Evolutionary conservation across 371 early-diverging fungal genomes (phyloP).

Genomic region (Syncephalastrum monosporum): DNA sequence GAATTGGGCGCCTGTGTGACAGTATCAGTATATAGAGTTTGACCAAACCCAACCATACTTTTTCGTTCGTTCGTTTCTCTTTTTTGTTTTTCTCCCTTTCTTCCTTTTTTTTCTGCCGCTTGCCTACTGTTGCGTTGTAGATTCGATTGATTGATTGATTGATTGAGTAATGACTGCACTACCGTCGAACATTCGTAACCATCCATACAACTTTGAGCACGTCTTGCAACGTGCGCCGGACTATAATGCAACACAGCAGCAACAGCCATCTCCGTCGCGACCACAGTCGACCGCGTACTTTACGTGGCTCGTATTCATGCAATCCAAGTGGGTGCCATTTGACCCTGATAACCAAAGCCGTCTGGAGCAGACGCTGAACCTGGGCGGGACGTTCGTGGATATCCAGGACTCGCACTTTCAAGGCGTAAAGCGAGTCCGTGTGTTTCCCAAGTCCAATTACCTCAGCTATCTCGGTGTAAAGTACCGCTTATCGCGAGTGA

Average conservation of each 20-base stretch:
- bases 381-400: slow-evolving; percentile 52
- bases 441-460: slow-evolving; percentile 49
- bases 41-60: slow-evolving; percentile 7
- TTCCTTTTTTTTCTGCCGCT: slow-evolving; percentile 4
- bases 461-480: slow-evolving; percentile 47
- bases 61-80: slow-evolving; percentile 9
- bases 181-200: slow-evolving; percentile 32
- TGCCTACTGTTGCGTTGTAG: not conserved
- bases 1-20: not conserved
- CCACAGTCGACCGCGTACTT: slow-evolving; percentile 23
- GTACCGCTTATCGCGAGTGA: slow-evolving; percentile 47
- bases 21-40: not conserved
- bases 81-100: not conserved
- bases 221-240: slow-evolving; percentile 30
- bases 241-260: slow-evolving; percentile 12
- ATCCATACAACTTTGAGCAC: slow-evolving; percentile 42
- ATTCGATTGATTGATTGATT: not conserved
- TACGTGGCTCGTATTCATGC: slow-evolving; percentile 49
- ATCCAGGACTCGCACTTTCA: slow-evolving; percentile 45
- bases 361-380: slow-evolving; percentile 43
- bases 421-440: slow-evolving; percentile 45
- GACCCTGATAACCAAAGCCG: slow-evolving; percentile 39
- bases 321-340: slow-evolving; percentile 46
- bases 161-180: slow-evolving; percentile 8
- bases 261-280: slow-evolving; percentile 1